A percentile compares a stretch with the other conserved stretches of the same genome.
Conservation (phyloP, 2,329 filamentous ascomycete species). For the Eutypella sp. region DNA sequence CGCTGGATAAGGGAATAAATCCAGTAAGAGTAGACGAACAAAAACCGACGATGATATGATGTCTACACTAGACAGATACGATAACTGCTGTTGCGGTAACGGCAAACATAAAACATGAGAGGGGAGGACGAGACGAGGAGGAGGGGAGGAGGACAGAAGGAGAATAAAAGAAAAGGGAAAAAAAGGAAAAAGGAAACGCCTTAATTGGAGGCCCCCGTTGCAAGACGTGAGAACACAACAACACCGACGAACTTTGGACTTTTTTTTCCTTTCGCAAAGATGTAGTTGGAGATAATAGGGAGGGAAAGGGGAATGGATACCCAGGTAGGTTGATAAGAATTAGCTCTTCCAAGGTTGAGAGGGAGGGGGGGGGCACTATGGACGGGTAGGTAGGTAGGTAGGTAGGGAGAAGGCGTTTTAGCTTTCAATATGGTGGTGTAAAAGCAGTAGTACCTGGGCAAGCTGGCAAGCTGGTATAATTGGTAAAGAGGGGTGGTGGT, state of each 20-base stretch:
- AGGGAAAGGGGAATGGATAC: conserved; percentile 2
- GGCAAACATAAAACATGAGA: conserved; percentile 13
- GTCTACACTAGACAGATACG: background rate
- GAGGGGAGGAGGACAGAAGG: conserved; percentile 17
- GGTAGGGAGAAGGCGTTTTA: conserved; percentile 1
- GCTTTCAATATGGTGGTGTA: conserved; percentile 1
- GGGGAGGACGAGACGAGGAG: conserved; percentile 11
- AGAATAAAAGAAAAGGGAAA: conserved; percentile 9
- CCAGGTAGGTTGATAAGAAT: no score
- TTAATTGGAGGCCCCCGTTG: conserved; percentile 8
- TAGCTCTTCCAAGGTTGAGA: no score
- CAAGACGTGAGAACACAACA: conserved; percentile 7
- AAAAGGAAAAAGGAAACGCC: conserved; percentile 19
- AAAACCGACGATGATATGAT: no score
- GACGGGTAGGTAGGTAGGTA: background rate
- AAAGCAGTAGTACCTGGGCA: background rate
- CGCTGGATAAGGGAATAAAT: no score
- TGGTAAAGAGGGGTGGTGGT: no score
- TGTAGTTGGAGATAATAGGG: background rate
- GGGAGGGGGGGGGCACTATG: background rate
- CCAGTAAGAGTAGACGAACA: no score
- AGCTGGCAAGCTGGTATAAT: no score
- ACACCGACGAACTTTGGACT: conserved; percentile 9
- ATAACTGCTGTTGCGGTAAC: background rate
- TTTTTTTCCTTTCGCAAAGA: no score